Evolutionary conservation across 2,329 filamentous ascomycete species (phyloP).

Genomic region (Fusarium euwallaceae): DNA sequence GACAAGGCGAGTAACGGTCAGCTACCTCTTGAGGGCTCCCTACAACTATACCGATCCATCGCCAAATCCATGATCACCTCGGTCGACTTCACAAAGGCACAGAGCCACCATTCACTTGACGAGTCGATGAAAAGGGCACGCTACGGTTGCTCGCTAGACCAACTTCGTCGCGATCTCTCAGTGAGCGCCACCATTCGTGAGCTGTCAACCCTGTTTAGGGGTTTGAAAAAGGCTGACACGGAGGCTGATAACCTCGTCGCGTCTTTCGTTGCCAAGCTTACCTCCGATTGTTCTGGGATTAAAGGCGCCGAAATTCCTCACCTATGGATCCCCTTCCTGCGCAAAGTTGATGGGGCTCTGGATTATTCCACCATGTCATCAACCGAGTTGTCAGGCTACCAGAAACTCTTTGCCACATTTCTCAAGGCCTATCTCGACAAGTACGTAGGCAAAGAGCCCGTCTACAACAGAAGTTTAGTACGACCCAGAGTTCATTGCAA

Average conservation of each 20-base stretch:
- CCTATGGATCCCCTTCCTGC: slow-evolving; percentile 51
- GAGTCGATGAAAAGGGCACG: neutral
- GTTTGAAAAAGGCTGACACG: neutral
- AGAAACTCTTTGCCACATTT: slow-evolving; percentile 40
- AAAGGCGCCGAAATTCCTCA: slow-evolving; percentile 25
- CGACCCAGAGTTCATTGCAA: slow-evolving; percentile 27
- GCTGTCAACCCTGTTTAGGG: neutral
- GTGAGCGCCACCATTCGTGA: neutral
- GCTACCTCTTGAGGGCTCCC: neutral
- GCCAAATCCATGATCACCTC: slow-evolving; percentile 11
- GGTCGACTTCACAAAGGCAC: slow-evolving; percentile 15
- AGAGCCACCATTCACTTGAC: neutral
- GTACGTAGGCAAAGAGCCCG: slow-evolving; percentile 40
- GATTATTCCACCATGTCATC: slow-evolving; percentile 9
- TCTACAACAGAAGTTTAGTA: neutral
- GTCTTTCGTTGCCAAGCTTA: slow-evolving; percentile 37
- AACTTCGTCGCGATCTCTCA: neutral
- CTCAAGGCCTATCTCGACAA: slow-evolving; percentile 38
- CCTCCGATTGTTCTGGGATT: slow-evolving; percentile 27
- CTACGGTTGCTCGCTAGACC: neutral
- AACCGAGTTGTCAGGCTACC: slow-evolving; percentile 35
- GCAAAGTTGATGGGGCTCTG: slow-evolving; percentile 31
- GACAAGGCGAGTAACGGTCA: neutral
- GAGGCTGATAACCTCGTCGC: slow-evolving; percentile 24
- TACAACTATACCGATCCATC: slow-evolving; percentile 9